Base-by-base conservation (phyloP, 352 stramenopile genomes). In the Pythium biforme region DNA sequence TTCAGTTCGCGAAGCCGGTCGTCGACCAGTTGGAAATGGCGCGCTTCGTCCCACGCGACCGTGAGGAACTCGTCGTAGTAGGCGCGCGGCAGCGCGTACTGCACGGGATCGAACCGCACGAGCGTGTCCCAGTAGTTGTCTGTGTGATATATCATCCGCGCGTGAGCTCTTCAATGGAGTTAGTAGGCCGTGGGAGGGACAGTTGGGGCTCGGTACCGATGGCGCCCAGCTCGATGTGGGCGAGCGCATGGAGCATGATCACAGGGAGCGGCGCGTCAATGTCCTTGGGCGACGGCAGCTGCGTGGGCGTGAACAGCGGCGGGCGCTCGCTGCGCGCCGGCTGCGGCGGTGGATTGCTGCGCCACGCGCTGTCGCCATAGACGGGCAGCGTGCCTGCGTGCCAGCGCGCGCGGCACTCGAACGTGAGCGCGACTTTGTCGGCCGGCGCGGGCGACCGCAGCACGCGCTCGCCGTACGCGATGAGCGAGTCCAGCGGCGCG, bases 41-140 rank as follows among this genome's bases (percentile, higher is more conserved):
- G 70, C 23, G 80, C 81, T 61, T 93, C 86, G 53, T 95, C 86
- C 27, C 71, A 76, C 43, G 82, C 83, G 20, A 93, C 83, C 7
- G 62, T 72, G 11, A 92, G 54, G 25, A 93, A 92, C 34, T 95
- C 86, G 37, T 81, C 64, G 53, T 92, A 95, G 57, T 92, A 95
- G 7, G 57, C 78, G 22, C 60, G 64, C 3, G 86, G 70, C 19
- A 93, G 51, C 8, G 74, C 34, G 47, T 89, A 77, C 25, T 29
- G 43, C 0, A 57, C 37, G 9, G 83, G 86, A 53, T 92, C 77
- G 51, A 93, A 95, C 29, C 86, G 86, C 50, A 91, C 82, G 50
- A 95, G 56, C 29, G 86, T 95, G 64, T 95, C 86, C 86, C 83
- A 93, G 64, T 95, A 95, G 56, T 95, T 95, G 65, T 95, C 86